A percentile compares a stretch with the other conserved stretches of the same genome.
Evolutionary conservation across 2,329 filamentous ascomycete species (phyloP).

Genomic region (Exophiala sideris): DNA sequence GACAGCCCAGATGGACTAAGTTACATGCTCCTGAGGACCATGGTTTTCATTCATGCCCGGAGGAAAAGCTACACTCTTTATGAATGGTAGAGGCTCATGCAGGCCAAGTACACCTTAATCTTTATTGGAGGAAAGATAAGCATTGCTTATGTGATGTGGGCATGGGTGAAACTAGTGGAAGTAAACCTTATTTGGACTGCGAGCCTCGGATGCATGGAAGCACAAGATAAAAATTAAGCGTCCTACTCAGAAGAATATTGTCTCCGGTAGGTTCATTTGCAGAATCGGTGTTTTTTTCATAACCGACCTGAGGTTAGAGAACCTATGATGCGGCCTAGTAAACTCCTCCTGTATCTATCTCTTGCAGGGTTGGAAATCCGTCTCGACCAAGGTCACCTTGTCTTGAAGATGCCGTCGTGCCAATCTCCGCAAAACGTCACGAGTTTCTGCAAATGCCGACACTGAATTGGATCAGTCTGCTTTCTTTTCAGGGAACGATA

Average conservation of each 20-base stretch:
- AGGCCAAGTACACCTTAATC: too few species aligned
- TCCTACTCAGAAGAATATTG: not conserved
- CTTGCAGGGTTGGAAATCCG: not conserved
- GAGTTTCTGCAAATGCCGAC: not conserved
- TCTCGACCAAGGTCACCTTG: not conserved
- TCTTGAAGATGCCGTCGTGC: not conserved
- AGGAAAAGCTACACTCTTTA: too few species aligned
- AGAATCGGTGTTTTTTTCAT: not conserved
- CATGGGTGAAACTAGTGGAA: too few species aligned
- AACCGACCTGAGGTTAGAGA: not conserved
- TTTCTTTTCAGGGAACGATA: not conserved
- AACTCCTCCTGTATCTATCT: not conserved
- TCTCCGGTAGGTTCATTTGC: not conserved
- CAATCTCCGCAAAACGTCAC: not conserved
- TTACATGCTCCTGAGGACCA: too few species aligned
- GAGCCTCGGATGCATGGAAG: too few species aligned
- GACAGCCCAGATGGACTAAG: too few species aligned
- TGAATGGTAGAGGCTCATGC: too few species aligned
- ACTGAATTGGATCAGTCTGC: not conserved
- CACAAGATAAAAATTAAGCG: not conserved
- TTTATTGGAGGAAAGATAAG: too few species aligned
- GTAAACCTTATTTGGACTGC: not conserved
- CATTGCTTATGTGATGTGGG: too few species aligned
- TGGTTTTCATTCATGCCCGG: too few species aligned
- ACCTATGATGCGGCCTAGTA: not conserved